phyloP scores from a whole-genome alignment of 345 rosid genomes.

The Eucalyptus grandis region DNA sequence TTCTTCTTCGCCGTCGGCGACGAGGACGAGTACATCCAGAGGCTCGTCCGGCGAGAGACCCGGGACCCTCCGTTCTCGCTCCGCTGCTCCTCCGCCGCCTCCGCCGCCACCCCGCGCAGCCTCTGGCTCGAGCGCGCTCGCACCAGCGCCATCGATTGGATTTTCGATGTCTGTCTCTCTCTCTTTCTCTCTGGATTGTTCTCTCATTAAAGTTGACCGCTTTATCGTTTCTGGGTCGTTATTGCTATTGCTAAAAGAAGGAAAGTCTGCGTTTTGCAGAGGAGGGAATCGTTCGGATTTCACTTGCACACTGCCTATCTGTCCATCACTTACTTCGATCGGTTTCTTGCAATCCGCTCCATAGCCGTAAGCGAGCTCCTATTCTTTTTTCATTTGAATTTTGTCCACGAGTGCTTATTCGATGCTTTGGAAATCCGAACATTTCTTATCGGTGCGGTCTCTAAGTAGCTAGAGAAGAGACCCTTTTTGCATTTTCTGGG shows the following conservation, averaged over 20 bases:
- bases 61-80: background rate
- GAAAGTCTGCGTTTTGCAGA: slow-evolving; percentile 11
- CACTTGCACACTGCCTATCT: slow-evolving; percentile 63
- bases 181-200: background rate
- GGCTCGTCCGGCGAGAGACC: background rate
- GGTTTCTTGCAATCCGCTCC: slow-evolving; percentile 48
- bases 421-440: background rate
- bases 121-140: slow-evolving; percentile 26
- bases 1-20: background rate
- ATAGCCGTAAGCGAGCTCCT: slow-evolving; percentile 38
- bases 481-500: background rate
- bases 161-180: slow-evolving; percentile 37
- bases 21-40: background rate
- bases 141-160: slow-evolving; percentile 71
- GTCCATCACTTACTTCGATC: slow-evolving; percentile 56
- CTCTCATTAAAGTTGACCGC: background rate
- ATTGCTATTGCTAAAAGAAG: background rate
- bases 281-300: slow-evolving; percentile 50
- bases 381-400: background rate
- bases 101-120: background rate
- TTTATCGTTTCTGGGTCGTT: background rate
- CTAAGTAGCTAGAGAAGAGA: background rate
- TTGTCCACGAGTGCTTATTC: background rate
- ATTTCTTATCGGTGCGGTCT: background rate
- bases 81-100: background rate